A percentile compares a stretch with the other conserved stretches of the same genome.
Evolutionary conservation across 1,284 basidiomycete genomes (phyloP).

Genomic region (Agroathelia rolfsii): DNA sequence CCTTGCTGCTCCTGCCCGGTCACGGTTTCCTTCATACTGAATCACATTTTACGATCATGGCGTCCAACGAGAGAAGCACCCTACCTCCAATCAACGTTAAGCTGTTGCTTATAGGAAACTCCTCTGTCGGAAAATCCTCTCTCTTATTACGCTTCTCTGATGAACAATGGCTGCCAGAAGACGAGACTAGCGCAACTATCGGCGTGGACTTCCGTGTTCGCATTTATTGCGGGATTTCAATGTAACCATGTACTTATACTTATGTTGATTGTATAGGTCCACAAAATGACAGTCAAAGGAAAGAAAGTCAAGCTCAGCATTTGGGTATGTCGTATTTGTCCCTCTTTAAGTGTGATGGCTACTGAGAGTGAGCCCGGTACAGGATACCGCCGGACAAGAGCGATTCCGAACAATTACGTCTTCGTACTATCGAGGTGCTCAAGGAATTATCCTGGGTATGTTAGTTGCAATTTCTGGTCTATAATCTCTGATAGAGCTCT

Average conservation of each 20-base stretch:
- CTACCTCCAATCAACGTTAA: constrained; percentile 55
- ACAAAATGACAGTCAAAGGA: constrained; percentile 75
- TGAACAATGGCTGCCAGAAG: constrained; percentile 91
- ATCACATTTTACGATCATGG: too few relatives aligned
- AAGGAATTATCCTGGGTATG: constrained; percentile 85
- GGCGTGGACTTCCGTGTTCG: constrained; percentile 78
- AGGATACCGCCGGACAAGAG: constrained; percentile 91
- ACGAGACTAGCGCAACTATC: constrained; percentile 93
- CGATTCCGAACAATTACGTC: constrained; percentile 87
- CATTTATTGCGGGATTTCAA: too few relatives aligned
- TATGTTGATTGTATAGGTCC: constrained; percentile 49
- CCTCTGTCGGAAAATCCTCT: constrained; percentile 88
- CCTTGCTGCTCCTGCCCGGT: too few relatives aligned
- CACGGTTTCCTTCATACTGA: too few relatives aligned
- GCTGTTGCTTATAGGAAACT: constrained; percentile 75
- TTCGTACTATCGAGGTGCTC: constrained; percentile 88
- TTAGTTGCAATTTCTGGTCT: constrained; percentile 7
- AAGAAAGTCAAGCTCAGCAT: constrained; percentile 76
- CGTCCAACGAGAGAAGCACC: too few relatives aligned
- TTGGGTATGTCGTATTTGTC: constrained; percentile 46
- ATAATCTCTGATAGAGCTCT: not conserved
- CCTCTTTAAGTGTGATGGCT: constrained; percentile 3
- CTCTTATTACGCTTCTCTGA: constrained; percentile 91
- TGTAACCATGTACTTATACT: too few relatives aligned
- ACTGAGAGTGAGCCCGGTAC: constrained; percentile 3